Percentiles rank a stretch among this genome's conserved stretches.
Evolutionary conservation across 805 yeast genomes (phyloP).

Genomic region (Clavispora asparagi): DNA sequence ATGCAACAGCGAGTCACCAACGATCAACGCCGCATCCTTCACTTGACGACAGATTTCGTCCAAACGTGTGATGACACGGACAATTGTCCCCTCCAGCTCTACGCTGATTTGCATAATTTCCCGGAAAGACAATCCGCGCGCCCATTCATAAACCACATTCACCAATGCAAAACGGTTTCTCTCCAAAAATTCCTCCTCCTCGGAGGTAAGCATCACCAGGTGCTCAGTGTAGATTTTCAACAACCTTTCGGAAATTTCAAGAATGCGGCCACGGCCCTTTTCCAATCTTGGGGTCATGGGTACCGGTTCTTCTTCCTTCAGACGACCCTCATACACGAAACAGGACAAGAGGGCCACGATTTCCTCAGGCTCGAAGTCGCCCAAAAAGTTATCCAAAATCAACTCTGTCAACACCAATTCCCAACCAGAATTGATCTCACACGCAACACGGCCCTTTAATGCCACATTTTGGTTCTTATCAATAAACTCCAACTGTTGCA

Average conservation of each 20-base stretch:
- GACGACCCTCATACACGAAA: conserved; percentile 86
- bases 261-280: conserved; percentile 58
- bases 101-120: conserved; percentile 85
- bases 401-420: conserved; percentile 87
- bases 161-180: conserved; percentile 83
- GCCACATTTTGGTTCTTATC: conserved; percentile 72
- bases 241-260: conserved; percentile 62
- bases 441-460: conserved; percentile 88
- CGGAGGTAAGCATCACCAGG: conserved; percentile 73
- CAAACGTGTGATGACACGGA: conserved; percentile 86
- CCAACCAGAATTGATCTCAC: conserved; percentile 89
- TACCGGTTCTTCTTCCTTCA: conserved; percentile 58
- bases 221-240: conserved; percentile 57
- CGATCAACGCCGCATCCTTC: conserved; percentile 85
- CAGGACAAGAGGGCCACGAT: conserved; percentile 91
- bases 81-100: conserved; percentile 95
- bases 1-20: conserved; percentile 89
- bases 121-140: conserved; percentile 85
- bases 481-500: conserved; percentile 74
- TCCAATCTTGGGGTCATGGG: conserved; percentile 76
- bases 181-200: conserved; percentile 80
- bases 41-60: conserved; percentile 96
- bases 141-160: conserved; percentile 98
- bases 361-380: conserved; percentile 91
- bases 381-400: conserved; percentile 84